These are phyloP conservation scores for Ilex aquifolium DNA, from an alignment of 257 asterid genomes.

Conservation along the genomic window DNA sequence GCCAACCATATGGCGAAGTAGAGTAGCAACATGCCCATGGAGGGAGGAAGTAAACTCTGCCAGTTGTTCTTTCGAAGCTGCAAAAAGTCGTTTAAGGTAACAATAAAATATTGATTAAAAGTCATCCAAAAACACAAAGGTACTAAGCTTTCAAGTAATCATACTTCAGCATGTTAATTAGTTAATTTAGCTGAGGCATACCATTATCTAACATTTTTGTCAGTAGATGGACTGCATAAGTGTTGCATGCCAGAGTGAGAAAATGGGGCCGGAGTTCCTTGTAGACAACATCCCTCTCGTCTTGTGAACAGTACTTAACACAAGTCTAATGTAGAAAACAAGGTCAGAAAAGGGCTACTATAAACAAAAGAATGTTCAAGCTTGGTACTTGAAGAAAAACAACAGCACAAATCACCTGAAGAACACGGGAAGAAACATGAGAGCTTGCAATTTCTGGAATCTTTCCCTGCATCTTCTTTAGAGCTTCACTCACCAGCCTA, in stretches of 20 bases:
- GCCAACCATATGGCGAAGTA: conserved; percentile 87
- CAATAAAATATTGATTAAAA: no score
- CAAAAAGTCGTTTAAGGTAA: neutral
- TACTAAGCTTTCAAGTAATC: neutral
- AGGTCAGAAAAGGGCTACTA: neutral
- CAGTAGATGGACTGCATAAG: conserved; percentile 84
- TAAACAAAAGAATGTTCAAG: conserved; percentile 12
- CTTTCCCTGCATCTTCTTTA: conserved; percentile 83
- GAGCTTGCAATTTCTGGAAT: conserved; percentile 86
- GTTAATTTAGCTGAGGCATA: conserved; percentile 20
- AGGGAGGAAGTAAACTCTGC: conserved; percentile 69
- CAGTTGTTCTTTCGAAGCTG: conserved; percentile 83
- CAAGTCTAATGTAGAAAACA: conserved; percentile 54
- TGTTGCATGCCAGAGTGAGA: conserved; percentile 54
- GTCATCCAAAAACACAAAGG: neutral
- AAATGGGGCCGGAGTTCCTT: conserved; percentile 73
- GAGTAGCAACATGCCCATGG: conserved; percentile 77
- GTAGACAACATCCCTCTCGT: conserved; percentile 68
- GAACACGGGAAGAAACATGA: conserved; percentile 85
- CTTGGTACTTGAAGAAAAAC: neutral
- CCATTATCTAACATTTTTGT: conserved; percentile 82
- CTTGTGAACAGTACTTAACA: conserved; percentile 78
- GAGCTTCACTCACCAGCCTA: conserved; percentile 79
- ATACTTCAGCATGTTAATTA: neutral
- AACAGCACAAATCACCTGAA: conserved; percentile 53